Evolutionary conservation across 495 filamentous ascomycete genomes (phyloP).

Genomic region (Alectoria sarmentosa): DNA sequence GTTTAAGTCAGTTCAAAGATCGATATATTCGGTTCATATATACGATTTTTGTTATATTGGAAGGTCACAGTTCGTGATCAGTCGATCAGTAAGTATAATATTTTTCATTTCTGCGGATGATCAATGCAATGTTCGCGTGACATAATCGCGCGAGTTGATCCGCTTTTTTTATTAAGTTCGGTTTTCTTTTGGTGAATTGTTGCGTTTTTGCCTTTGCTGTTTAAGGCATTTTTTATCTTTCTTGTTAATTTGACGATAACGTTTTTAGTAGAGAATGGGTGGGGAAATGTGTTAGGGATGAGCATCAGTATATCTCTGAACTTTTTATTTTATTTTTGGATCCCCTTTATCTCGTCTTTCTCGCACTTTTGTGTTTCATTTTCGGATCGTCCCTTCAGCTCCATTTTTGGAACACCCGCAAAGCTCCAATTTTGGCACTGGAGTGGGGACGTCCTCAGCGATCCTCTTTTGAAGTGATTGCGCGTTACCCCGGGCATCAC

Average conservation of each 20-base stretch:
- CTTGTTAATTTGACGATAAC: neutral
- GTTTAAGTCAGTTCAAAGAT: neutral
- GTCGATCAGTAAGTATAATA: slow-evolving; percentile 26
- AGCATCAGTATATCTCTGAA: slow-evolving; percentile 1
- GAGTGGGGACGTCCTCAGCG: neutral
- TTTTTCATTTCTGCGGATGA: slow-evolving; percentile 22
- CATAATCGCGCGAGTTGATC: slow-evolving; percentile 20
- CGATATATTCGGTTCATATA: neutral
- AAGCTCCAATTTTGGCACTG: neutral
- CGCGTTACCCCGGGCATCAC: slow-evolving; percentile 1
- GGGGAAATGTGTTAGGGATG: neutral
- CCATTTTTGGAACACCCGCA: neutral
- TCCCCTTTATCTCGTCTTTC: slow-evolving; percentile 2
- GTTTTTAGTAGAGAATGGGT: neutral
- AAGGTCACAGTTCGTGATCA: neutral
- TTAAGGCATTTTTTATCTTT: slow-evolving; percentile 11
- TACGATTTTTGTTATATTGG: neutral
- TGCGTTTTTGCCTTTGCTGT: slow-evolving; percentile 20
- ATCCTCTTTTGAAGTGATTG: neutral
- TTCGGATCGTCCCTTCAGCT: neutral
- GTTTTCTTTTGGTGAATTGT: slow-evolving; percentile 25
- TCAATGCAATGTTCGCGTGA: slow-evolving; percentile 18
- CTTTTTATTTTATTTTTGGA: neutral
- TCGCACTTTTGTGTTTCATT: neutral
- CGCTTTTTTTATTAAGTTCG: slow-evolving; percentile 20